Evolutionary conservation across 495 filamentous ascomycete species (phyloP).

Genomic region (Talaromyces stipitatus): DNA sequence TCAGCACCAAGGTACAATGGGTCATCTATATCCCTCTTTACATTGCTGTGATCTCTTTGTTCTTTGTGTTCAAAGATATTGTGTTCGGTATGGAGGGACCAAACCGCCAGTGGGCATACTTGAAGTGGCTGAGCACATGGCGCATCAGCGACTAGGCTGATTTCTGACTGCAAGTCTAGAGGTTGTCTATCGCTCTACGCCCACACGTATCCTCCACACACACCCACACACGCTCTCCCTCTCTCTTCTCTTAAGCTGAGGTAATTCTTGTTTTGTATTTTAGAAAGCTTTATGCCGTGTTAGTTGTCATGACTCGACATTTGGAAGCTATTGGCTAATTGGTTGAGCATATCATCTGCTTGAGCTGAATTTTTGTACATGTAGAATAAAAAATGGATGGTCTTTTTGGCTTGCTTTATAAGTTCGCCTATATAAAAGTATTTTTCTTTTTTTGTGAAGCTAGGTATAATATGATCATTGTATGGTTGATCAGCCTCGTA

Average conservation of each 20-base stretch:
- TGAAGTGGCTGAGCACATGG: conserved; percentile 78
- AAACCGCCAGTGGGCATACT: conserved; percentile 75
- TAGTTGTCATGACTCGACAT: conserved; percentile 1
- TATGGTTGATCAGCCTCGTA: too few relatives aligned
- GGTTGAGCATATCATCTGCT: background rate
- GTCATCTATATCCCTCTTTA: conserved; percentile 66
- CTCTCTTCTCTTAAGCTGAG: background rate
- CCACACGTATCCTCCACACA: background rate
- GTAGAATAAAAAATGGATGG: background rate
- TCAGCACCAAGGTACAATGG: conserved; percentile 51
- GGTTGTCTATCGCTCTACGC: background rate
- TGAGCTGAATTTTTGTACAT: background rate
- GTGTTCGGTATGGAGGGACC: conserved; percentile 91
- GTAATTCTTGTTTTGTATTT: background rate
- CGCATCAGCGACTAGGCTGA: conserved; percentile 40
- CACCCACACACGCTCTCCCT: background rate
- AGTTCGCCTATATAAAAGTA: background rate
- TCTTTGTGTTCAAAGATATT: conserved; percentile 86
- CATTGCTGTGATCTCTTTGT: conserved; percentile 63
- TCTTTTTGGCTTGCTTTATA: too few relatives aligned
- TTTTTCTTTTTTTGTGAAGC: too few relatives aligned
- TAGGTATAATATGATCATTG: too few relatives aligned
- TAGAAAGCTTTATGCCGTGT: background rate
- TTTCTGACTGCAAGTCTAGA: background rate
- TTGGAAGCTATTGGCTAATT: background rate